Evolutionary conservation across 768 basidiomycete genomes (phyloP).

Genomic region (Gyrodon lividus): DNA sequence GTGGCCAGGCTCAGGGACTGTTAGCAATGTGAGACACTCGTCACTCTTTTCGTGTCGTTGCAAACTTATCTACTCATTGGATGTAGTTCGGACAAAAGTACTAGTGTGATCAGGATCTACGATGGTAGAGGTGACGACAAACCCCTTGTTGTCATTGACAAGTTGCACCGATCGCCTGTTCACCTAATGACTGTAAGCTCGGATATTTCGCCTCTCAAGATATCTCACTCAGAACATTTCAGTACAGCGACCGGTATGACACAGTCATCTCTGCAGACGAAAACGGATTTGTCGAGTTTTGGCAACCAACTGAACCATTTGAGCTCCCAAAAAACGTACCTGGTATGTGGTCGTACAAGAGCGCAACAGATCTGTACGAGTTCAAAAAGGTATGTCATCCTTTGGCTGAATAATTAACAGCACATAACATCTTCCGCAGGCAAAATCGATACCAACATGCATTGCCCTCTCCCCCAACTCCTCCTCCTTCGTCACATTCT

Average conservation of each 20-base stretch:
- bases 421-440: constrained; percentile 42
- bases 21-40: constrained; percentile 75
- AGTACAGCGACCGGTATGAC: constrained; percentile 92
- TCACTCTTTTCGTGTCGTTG: constrained; percentile 1
- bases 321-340: constrained; percentile 73
- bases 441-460: constrained; percentile 89
- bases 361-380: constrained; percentile 90
- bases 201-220: background rate
- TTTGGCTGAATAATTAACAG: background rate
- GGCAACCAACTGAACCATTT: constrained; percentile 90
- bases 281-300: constrained; percentile 93
- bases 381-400: constrained; percentile 82
- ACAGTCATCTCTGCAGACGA: constrained; percentile 94
- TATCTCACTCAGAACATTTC: background rate
- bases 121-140: constrained; percentile 86
- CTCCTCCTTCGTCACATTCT: constrained; percentile 89
- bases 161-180: constrained; percentile 83
- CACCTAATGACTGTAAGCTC: constrained; percentile 82
- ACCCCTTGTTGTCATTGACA: constrained; percentile 73
- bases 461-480: constrained; percentile 89
- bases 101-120: constrained; percentile 81
- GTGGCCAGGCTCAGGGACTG: constrained; percentile 83
- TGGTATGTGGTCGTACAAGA: constrained; percentile 89
- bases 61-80: constrained; percentile 15
- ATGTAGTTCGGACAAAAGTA: constrained; percentile 71